These are phyloP conservation scores for Raphidocelis subcapitata DNA, from an alignment of 139 green algal genomes.

Conservation along the genomic window DNA sequence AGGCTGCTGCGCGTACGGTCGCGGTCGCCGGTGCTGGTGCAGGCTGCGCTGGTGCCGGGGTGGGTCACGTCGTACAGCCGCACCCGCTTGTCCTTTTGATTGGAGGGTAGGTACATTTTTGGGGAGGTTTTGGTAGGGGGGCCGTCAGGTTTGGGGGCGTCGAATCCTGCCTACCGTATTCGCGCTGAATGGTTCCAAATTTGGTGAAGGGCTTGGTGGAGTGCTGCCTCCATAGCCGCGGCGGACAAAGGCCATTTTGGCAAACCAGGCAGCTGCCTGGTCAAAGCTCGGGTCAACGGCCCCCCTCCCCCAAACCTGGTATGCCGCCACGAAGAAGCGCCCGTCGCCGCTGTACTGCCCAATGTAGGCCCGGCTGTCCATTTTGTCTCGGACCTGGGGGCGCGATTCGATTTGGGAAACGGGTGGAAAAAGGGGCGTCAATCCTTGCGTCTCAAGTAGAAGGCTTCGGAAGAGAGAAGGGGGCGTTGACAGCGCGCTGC, in stretches of 20 bases:
- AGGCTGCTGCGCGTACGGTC: background rate
- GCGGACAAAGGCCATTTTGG: too few species aligned
- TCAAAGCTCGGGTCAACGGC: too few species aligned
- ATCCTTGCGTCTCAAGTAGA: too few species aligned
- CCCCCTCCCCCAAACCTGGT: slow-evolving; percentile 41
- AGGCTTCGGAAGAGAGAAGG: too few species aligned
- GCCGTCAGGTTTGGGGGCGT: too few species aligned
- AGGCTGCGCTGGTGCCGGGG: background rate
- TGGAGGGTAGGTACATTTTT: too few species aligned
- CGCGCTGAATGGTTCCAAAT: too few species aligned
- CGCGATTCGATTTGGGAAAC: too few species aligned
- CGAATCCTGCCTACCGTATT: background rate
- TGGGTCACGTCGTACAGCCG: slow-evolving; percentile 69
- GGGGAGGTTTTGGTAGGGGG: too few species aligned
- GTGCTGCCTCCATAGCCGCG: background rate
- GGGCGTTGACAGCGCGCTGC: too few species aligned
- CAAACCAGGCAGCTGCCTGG: background rate
- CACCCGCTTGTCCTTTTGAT: slow-evolving; percentile 60
- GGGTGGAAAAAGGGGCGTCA: background rate
- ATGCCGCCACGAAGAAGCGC: slow-evolving; percentile 82
- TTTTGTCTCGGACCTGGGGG: slow-evolving; percentile 52
- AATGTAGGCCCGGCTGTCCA: slow-evolving; percentile 84
- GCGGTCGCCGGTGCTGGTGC: background rate
- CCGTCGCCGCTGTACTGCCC: slow-evolving; percentile 85
- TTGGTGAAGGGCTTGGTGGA: too few species aligned